Evolutionary conservation across 2,329 filamentous ascomycete genomes (phyloP).

Genomic region (Colletotrichum spaethianum): DNA sequence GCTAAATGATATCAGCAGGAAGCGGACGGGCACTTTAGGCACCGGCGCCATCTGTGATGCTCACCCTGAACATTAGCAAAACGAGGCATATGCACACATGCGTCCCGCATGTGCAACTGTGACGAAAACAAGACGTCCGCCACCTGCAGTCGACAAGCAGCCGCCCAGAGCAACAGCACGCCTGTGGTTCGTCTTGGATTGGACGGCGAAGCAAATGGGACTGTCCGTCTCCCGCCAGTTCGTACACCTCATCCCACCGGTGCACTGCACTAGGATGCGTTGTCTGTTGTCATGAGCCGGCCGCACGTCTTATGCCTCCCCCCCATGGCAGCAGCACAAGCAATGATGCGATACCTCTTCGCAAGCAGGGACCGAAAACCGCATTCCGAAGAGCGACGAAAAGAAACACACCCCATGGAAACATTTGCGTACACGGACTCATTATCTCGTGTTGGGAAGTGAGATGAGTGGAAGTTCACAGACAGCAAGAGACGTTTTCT

Average conservation of each 20-base stretch:
- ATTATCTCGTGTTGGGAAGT: conserved; percentile 34
- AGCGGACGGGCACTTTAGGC: neutral
- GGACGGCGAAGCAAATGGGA: conserved; percentile 38
- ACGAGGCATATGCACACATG: conserved; percentile 30
- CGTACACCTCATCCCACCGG: conserved; percentile 24
- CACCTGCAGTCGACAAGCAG: conserved; percentile 31
- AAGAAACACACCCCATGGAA: neutral
- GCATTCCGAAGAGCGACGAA: neutral
- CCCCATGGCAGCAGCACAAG: conserved; percentile 1
- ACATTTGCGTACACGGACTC: conserved; percentile 20
- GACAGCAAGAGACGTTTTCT: conserved; percentile 32
- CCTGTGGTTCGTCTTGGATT: conserved; percentile 31
- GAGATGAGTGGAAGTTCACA: conserved; percentile 20
- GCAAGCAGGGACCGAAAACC: conserved; percentile 21
- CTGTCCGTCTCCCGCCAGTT: conserved; percentile 29
- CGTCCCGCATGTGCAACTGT: conserved; percentile 25
- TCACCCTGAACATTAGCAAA: conserved; percentile 17
- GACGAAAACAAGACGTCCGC: conserved; percentile 25
- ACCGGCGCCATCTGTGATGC: neutral
- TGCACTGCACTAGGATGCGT: conserved; percentile 16
- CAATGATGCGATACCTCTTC: neutral
- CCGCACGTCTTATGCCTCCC: conserved; percentile 5
- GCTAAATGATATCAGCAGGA: neutral
- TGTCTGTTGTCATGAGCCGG: conserved; percentile 29
- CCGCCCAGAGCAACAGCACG: conserved; percentile 16